Evolutionary conservation across 257 asterid species (phyloP).

Genomic region (Scutellaria galericulata): DNA sequence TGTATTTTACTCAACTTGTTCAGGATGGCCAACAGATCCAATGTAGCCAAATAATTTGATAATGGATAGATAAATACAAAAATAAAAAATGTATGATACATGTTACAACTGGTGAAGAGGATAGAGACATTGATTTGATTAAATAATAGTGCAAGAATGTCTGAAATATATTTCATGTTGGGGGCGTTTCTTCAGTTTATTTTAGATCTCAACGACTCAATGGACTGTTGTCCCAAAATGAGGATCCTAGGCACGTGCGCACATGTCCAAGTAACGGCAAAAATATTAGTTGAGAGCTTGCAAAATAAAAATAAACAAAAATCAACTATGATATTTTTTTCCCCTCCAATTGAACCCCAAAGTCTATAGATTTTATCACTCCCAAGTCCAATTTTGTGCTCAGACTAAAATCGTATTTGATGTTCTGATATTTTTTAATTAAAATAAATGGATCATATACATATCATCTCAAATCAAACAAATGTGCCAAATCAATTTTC

Average conservation of each 20-base stretch:
- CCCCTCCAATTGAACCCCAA: too few relatives aligned
- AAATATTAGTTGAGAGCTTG: slow-evolving; percentile 8
- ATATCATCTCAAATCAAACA: too few relatives aligned
- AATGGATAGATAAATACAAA: neutral
- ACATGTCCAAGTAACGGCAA: slow-evolving; percentile 50
- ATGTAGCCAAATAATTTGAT: slow-evolving; percentile 23
- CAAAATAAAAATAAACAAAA: too few relatives aligned
- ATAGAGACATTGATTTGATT: slow-evolving; percentile 38
- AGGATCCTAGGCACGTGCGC: slow-evolving; percentile 52
- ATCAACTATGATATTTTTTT: too few relatives aligned
- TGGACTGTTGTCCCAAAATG: slow-evolving; percentile 27
- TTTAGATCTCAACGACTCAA: neutral
- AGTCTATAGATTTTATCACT: too few relatives aligned
- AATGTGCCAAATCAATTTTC: too few relatives aligned
- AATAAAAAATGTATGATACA: neutral
- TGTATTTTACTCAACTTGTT: slow-evolving; percentile 15
- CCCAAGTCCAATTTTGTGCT: too few relatives aligned
- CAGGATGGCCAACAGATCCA: slow-evolving; percentile 36
- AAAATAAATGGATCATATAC: too few relatives aligned
- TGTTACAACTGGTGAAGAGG: slow-evolving; percentile 28
- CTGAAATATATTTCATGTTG: slow-evolving; percentile 27
- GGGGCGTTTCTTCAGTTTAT: slow-evolving; percentile 1
- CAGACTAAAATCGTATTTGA: too few relatives aligned
- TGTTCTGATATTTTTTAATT: too few relatives aligned
- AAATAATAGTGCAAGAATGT: slow-evolving; percentile 49